Percentiles rank a stretch among this genome's conserved stretches.
Evolutionary conservation across 805 yeast species (phyloP).

Genomic region (Candida corydali): DNA sequence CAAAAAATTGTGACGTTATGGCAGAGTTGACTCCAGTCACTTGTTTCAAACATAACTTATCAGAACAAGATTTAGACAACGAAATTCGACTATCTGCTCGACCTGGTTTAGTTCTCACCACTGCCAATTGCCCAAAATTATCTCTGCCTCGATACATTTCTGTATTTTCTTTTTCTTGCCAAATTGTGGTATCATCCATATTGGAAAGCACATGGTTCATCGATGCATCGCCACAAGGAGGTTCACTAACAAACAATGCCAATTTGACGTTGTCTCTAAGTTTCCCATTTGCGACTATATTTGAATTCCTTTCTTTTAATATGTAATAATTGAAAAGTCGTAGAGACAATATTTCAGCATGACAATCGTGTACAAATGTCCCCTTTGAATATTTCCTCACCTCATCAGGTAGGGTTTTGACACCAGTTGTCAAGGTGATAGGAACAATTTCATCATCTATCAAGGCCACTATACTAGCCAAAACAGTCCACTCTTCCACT

Average conservation of each 20-base stretch:
- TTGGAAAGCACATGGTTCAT: constrained; percentile 37
- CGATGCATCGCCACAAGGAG: constrained; percentile 91
- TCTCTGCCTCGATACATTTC: constrained; percentile 55
- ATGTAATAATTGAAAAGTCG: constrained; percentile 65
- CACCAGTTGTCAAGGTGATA: constrained; percentile 71
- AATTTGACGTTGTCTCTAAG: constrained; percentile 39
- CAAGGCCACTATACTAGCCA: constrained; percentile 64
- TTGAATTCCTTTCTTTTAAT: constrained; percentile 36
- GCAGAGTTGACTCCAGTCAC: constrained; percentile 49
- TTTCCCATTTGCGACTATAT: constrained; percentile 20
- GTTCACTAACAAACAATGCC: constrained; percentile 64
- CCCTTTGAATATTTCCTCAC: constrained; percentile 49
- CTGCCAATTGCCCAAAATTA: constrained; percentile 51
- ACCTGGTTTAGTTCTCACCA: constrained; percentile 91
- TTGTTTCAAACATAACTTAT: constrained; percentile 70
- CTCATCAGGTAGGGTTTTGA: constrained; percentile 66
- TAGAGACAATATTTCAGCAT: constrained; percentile 79
- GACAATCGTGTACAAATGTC: constrained; percentile 73
- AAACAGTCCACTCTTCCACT: constrained; percentile 73
- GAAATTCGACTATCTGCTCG: constrained; percentile 71
- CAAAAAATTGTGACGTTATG: constrained; percentile 31
- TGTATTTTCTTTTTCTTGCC: constrained; percentile 13
- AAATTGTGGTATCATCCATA: constrained; percentile 15
- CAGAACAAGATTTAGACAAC: constrained; percentile 83
- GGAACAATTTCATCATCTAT: constrained; percentile 23